phyloP scores from a whole-genome alignment of 192 early-diverging fungal species.

The Rhizophlyctis rosea region DNA sequence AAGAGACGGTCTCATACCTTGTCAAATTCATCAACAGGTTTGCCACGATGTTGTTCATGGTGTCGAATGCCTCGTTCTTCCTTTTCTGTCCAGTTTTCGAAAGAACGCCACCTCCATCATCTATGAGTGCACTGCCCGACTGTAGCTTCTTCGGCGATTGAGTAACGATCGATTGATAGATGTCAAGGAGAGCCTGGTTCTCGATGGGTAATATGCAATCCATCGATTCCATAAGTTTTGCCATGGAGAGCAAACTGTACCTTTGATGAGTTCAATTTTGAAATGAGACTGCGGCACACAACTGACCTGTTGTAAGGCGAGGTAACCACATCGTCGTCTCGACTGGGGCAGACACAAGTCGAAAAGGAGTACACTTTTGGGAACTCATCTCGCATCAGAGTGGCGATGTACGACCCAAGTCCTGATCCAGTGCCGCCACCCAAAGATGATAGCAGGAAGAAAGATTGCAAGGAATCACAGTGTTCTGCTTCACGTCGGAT shows the following conservation, averaged over 20 bases:
- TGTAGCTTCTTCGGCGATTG: slow-evolving; percentile 13
- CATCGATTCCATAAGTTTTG: slow-evolving; percentile 35
- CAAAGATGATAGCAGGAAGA: slow-evolving; percentile 47
- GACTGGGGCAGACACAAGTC: slow-evolving; percentile 40
- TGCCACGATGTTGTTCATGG: slow-evolving; percentile 61
- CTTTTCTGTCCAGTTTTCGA: not conserved
- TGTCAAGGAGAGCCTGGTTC: slow-evolving; percentile 51
- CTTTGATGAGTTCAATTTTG: not conserved
- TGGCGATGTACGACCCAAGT: slow-evolving; percentile 46
- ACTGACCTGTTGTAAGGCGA: slow-evolving; percentile 54
- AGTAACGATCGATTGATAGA: slow-evolving; percentile 32
- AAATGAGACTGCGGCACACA: slow-evolving; percentile 7
- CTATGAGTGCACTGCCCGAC: slow-evolving; percentile 22
- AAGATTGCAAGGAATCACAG: slow-evolving; percentile 53
- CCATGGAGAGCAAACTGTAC: slow-evolving; percentile 42
- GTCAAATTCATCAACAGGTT: slow-evolving; percentile 58
- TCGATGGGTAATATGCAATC: slow-evolving; percentile 58
- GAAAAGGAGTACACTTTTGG: slow-evolving; percentile 41
- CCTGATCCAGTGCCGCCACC: slow-evolving; percentile 63
- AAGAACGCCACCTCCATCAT: slow-evolving; percentile 35
- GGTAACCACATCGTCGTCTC: slow-evolving; percentile 55
- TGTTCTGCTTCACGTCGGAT: slow-evolving; percentile 48
- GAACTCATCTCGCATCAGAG: slow-evolving; percentile 40
- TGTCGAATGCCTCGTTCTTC: slow-evolving; percentile 41
- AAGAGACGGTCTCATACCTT: slow-evolving; percentile 33